Evolutionary conservation across 148 eudicot species (phyloP).

Genomic region (Persicaria tinctoria): DNA sequence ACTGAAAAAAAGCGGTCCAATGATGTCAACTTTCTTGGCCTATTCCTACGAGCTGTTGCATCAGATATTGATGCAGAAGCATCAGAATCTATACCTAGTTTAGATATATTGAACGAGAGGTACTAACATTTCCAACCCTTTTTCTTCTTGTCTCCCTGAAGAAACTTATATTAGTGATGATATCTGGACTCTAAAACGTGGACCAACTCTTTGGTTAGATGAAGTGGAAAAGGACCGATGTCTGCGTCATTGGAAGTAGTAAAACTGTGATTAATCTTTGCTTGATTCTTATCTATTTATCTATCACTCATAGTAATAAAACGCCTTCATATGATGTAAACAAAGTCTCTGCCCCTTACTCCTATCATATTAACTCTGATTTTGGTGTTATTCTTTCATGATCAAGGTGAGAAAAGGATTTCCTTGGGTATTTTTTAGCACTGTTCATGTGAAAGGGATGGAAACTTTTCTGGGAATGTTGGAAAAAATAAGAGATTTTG

Average conservation of each 20-base stretch:
- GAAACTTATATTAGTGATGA: not conserved
- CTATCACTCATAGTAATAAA: not conserved
- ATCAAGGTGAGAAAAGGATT: not conserved
- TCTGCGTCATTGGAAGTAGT: not conserved
- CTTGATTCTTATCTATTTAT: not conserved
- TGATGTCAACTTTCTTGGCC: conserved; percentile 41
- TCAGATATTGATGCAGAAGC: conserved; percentile 59
- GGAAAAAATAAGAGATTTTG: not conserved
- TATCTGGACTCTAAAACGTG: not conserved
- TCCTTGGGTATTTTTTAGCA: not conserved
- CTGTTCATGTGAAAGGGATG: not conserved
- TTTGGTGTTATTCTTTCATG: not conserved
- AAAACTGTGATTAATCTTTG: not conserved
- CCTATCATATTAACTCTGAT: not conserved
- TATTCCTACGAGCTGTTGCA: conserved; percentile 47
- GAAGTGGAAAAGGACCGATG: too few species aligned
- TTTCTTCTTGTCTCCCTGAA: not conserved
- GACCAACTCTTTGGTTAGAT: not conserved
- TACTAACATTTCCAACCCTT: conserved; percentile 14
- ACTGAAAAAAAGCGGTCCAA: not conserved
- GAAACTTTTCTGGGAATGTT: not conserved
- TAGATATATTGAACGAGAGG: conserved; percentile 61
- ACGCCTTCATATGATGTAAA: not conserved
- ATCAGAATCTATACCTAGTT: conserved; percentile 31
- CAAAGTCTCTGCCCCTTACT: not conserved